Evolutionary conservation across 225 moss, liverwort and hornwort species (phyloP), one percentile per base, ranked within the genome.

Genomic region (Climacium dendroides): DNA sequence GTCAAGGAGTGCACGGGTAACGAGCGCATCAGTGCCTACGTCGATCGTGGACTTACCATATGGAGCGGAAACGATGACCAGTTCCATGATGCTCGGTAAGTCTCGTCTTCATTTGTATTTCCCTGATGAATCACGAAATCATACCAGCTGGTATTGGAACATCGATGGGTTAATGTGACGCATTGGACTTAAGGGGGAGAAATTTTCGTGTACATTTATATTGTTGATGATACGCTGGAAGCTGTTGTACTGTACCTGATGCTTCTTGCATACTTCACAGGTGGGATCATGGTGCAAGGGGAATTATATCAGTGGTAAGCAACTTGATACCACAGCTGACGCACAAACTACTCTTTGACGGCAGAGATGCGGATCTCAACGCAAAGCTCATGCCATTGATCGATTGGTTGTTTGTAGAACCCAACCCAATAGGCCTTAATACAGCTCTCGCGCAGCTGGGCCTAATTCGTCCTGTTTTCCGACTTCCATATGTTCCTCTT

Each of bases 21-120:
- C 67, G 94, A 91, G 61, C 94, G 98, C 73, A 91, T 98, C 11
- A 86, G 81, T 85, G 83, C 63, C 35, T 96, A 98, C 76, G 81
- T 90, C 28, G 92, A 90, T 71, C 87, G 90, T 72, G 91, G 93
- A 63, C 92, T 98, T 30, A 89, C 93, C 15, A 91, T 98, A 41
- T 98, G 96, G 98, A 98, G 91, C 81, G 96, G 98, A 39, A 98
- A 98, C 62, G 96, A 98, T 84, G 98, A 98, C 85, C 80, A 98
- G 89, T 96, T 95, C 74, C 96, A 98, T 82, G 96, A 98, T 81
- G 95, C 98, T 20, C 95, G 96, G 92, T 97, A 85, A 78, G 45
- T 59, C 55, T 53, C n/a, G 57, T 30, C 25, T 74, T n/a, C 69
- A 41, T 48, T 87, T 80, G 39, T 29, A 57, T 75, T 66, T 30